Evolutionary conservation across 306 rosid species (phyloP).

Genomic region (Corylus heterophylla): DNA sequence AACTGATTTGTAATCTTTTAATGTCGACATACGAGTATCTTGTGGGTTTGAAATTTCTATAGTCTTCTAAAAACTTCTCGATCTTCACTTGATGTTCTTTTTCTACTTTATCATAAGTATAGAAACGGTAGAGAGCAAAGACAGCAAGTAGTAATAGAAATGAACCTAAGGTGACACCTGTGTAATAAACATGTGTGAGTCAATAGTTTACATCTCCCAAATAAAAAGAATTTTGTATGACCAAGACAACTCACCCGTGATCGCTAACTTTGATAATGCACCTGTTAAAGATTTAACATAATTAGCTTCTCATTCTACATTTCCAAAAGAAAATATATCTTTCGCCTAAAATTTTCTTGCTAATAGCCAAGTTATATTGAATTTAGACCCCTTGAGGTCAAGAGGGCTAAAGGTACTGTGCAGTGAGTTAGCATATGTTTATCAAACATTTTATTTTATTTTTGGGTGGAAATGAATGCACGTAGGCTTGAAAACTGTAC

Average conservation of each 20-base stretch:
- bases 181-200: background rate
- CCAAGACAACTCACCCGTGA: conserved; percentile 27
- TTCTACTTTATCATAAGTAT: conserved; percentile 1
- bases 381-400: too few species aligned
- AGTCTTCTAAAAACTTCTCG: conserved; percentile 26
- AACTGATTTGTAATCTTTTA: conserved; percentile 28
- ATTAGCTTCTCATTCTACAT: background rate
- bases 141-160: conserved; percentile 8
- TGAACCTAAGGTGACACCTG: conserved; percentile 23
- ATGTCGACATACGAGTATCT: conserved; percentile 35
- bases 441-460: too few species aligned
- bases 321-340: too few species aligned
- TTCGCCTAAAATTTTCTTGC: too few species aligned
- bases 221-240: too few species aligned
- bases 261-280: background rate
- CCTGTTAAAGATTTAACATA: background rate
- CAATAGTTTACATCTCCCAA: background rate
- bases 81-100: conserved; percentile 24
- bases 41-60: conserved; percentile 31
- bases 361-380: too few species aligned
- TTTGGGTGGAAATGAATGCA: too few species aligned
- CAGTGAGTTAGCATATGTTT: too few species aligned
- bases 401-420: too few species aligned
- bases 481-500: too few species aligned
- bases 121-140: background rate